Evolutionary conservation across 1,284 basidiomycete species (phyloP), one percentile per base, ranked within the genome.

Genomic region (Papiliotrema fonsecae): DNA sequence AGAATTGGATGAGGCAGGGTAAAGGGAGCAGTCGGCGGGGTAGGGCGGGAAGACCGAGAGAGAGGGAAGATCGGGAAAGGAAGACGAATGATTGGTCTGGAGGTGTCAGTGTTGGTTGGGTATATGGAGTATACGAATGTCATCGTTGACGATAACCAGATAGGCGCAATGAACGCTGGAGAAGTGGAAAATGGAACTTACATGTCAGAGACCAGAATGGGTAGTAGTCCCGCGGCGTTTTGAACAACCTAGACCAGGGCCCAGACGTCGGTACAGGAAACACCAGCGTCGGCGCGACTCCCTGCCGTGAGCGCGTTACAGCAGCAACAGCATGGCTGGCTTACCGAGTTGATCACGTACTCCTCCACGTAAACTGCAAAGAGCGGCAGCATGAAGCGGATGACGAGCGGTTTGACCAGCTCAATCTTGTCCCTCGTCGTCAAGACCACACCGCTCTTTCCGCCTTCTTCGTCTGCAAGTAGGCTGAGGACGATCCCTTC

Each of bases 161-260:
- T 34, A 27, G 19, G 4, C 4, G 11, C 11, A 35, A n/a, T 27
- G 18, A 4, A 11, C 10, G 4, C 25, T 14, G 24, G 3, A 35
- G 34, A 19, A 42, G 22, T 42, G 14, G 9, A 4, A 11, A 31
- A 1, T 10, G 3, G 6, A 14, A 55, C 62, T 31, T 31, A 67
- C 68, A 70, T 1, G 71, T 72, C 27, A 74, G 46, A 9, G 68
- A 67, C 87, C 89, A 91, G 35, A 94, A 80, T 6, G 93, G 92
- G 71, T 97, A 97, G 69, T 94, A 98, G 67, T 98, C 94, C 28
- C 88, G 79, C 27, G 94, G 79, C 1, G 83, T 85, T 60, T 87
- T 83, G 57, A 97, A 89, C 50, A 97, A 83, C 79, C 45, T 89
- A 71, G 39, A 92, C 61, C 62, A 85, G 77, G 65, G 84, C 75